phyloP scores from a whole-genome alignment of 495 filamentous ascomycete genomes.

The Letharia columbiana region DNA sequence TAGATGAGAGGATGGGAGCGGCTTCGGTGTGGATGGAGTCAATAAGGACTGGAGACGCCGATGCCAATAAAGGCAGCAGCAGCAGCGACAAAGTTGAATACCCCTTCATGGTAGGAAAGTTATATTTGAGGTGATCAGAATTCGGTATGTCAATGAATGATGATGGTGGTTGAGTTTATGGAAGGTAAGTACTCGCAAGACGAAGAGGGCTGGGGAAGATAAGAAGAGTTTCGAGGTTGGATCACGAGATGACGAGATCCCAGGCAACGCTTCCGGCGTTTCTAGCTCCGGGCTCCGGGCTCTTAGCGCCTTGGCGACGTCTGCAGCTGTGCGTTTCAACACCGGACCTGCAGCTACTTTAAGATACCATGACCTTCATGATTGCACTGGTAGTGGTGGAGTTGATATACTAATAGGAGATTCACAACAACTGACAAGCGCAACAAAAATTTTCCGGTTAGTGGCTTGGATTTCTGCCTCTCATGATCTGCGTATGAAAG shows the following conservation, averaged over 20 bases:
- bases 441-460: not conserved
- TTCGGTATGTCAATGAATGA: conserved; percentile 12
- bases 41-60: conserved; percentile 67
- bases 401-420: not conserved
- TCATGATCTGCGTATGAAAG: conserved; percentile 3
- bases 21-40: conserved; percentile 77
- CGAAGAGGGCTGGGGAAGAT: conserved; percentile 38
- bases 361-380: not conserved
- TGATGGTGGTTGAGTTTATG: conserved; percentile 19
- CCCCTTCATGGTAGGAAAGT: conserved; percentile 61
- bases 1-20: conserved; percentile 80
- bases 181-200: conserved; percentile 24
- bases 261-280: not conserved
- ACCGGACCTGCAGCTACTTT: conserved; percentile 1
- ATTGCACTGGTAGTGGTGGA: not conserved
- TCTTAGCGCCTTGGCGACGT: conserved; percentile 7
- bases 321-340: not conserved
- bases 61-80: conserved; percentile 55
- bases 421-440: not conserved
- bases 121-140: conserved; percentile 18
- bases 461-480: not conserved
- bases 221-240: conserved; percentile 28
- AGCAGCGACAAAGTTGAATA: conserved; percentile 54
- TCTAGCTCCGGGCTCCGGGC: not conserved
- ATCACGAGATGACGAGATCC: conserved; percentile 1